These are phyloP conservation scores for Musa balbisiana DNA, from an alignment of 202 grass and related monocot genomes.

Conservation along the genomic window DNA sequence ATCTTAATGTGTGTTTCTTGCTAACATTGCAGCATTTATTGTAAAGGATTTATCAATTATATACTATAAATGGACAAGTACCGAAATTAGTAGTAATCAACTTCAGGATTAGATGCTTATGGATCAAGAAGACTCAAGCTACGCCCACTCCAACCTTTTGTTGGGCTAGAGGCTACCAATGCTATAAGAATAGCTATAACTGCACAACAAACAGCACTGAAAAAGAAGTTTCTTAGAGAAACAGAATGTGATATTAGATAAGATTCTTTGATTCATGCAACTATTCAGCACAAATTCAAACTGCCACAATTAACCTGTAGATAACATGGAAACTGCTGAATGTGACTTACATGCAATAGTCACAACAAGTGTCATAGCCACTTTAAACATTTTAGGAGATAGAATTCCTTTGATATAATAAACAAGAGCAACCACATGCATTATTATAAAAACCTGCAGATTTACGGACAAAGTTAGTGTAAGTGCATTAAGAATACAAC, in stretches of 20 bases:
- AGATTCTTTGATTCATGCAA: not conserved
- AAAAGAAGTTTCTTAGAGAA: conserved; percentile 23
- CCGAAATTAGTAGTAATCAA: not conserved
- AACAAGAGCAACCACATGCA: conserved; percentile 93
- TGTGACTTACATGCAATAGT: conserved; percentile 67
- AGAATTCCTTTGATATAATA: conserved; percentile 95
- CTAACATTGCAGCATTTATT: too few species aligned
- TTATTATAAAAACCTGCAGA: conserved; percentile 94
- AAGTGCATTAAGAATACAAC: not conserved
- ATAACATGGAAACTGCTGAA: not conserved
- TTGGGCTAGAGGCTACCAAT: conserved; percentile 98
- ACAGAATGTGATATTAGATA: not conserved
- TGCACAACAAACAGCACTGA: conserved; percentile 78
- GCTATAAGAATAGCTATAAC: conserved; percentile 79
- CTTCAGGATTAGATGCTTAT: conserved; percentile 39
- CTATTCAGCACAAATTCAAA: not conserved
- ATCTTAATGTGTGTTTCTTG: too few species aligned
- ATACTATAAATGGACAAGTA: too few species aligned
- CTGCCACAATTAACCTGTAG: not conserved
- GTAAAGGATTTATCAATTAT: too few species aligned
- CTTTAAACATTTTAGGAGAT: conserved; percentile 85
- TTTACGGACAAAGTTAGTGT: not conserved
- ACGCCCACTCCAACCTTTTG: conserved; percentile 99
- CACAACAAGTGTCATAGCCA: conserved; percentile 93
- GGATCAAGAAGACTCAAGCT: conserved; percentile 99